Evolutionary conservation across 257 asterid species (phyloP).

Genomic region (Primulina huaijiensis): DNA sequence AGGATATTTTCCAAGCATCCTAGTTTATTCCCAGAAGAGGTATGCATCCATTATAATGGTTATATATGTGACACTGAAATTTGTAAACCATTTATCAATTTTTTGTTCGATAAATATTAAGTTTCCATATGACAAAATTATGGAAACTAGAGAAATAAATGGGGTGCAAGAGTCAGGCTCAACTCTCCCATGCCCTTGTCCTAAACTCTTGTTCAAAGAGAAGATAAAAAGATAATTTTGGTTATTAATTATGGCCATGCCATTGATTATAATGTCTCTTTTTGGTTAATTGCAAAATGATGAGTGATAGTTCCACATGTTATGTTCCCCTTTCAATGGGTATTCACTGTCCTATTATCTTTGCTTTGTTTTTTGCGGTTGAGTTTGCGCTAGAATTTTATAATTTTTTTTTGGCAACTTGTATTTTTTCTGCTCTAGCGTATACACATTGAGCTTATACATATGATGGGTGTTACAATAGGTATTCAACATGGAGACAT

Average conservation of each 20-base stretch:
- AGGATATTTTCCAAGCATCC: conserved; percentile 80
- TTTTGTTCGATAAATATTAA: background rate
- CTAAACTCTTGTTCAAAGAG: background rate
- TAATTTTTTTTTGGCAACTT: conserved; percentile 1
- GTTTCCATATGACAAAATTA: background rate
- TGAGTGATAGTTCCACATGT: background rate
- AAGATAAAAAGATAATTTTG: background rate
- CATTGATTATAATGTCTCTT: too few relatives aligned
- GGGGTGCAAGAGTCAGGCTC: background rate
- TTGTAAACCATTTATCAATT: conserved; percentile 4
- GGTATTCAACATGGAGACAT: conserved; percentile 85
- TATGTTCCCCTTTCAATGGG: background rate
- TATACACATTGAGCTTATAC: conserved; percentile 3
- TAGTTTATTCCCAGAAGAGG: conserved; percentile 86
- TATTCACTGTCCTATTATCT: conserved; percentile 7
- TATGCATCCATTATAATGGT: conserved; percentile 26
- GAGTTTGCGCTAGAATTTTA: background rate
- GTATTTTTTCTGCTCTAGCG: conserved; percentile 1
- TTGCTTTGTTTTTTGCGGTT: conserved; percentile 7
- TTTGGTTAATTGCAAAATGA: background rate
- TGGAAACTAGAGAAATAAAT: background rate
- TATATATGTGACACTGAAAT: conserved; percentile 12
- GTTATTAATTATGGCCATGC: background rate
- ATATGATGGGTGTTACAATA: conserved; percentile 34
- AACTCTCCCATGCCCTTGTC: background rate